Evolutionary conservation across 2,329 filamentous ascomycete species (phyloP), one percentile per base, ranked within the genome.

Genomic region (Arthrobotrys iridis): DNA sequence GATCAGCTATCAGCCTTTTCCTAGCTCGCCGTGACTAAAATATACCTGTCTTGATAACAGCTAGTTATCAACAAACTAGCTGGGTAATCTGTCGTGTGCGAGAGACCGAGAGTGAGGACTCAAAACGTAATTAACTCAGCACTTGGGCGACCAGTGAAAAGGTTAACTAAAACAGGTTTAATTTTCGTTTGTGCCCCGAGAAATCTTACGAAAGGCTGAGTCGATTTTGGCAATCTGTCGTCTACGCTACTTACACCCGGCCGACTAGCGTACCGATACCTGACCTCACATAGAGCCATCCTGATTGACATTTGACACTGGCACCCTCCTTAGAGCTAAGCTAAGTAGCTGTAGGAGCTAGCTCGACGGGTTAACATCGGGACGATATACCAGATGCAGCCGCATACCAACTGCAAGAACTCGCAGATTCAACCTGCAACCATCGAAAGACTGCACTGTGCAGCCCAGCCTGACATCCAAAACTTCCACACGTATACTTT

Each of bases 71-170:
- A 22, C 28, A 13, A 22, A 8, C 45, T 8, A 41, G 41, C 40
- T 59, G 26, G 52, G 64, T 33, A 67, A 67, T 28, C 18, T 59
- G 64, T 68, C 64, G 64, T 68, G 64, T 68, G 64, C 43, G 5
- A 18, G 40, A 37, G 28, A 46, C 20, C 43, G 4, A 4, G 43
- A 46, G 4, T 8, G 15, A 15, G 43, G 18, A 46, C 24, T 20
- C n/a, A 15, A 5, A 26, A 43, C 18, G 1, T 20, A 46, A 22
- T 43, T 18, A 46, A 55, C n/a, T n/a, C n/a, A n/a, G n/a, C n/a
- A n/a, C n/a, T n/a, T n/a, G n/a, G n/a, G n/a, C 13, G 18, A 43
- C n/a, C 48, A 1, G 5, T 10, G 11, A 26, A 28, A 28, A 11
- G 45, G 20, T 18, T 20, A n/a, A 35, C 64, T 35, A 59, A 60